Conservation (phyloP, 495 filamentous ascomycete genomes). For the Penicillium daleae region DNA sequence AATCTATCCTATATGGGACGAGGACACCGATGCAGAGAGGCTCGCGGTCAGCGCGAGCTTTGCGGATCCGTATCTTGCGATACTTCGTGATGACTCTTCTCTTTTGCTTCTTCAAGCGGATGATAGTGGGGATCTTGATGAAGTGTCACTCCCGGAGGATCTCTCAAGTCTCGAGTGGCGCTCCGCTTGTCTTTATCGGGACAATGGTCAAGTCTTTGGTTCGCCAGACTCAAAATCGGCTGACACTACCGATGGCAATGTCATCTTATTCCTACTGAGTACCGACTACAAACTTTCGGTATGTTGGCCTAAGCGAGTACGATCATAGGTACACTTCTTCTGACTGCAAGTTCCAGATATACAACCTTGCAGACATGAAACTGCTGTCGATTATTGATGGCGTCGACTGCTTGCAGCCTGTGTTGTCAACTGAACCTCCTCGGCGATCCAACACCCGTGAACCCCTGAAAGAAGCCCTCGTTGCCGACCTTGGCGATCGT, state of each 20-base stretch:
- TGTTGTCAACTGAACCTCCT: constrained; percentile 72
- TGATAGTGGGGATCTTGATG: constrained; percentile 81
- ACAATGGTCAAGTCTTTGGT: constrained; percentile 60
- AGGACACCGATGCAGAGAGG: constrained; percentile 78
- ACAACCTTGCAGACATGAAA: constrained; percentile 42
- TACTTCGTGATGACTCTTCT: constrained; percentile 81
- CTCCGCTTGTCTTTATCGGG: constrained; percentile 77
- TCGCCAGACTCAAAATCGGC: constrained; percentile 44
- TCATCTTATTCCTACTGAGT: constrained; percentile 76
- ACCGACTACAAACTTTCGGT: constrained; percentile 74
- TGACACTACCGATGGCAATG: constrained; percentile 46
- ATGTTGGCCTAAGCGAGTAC: constrained; percentile 30
- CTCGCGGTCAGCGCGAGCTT: constrained; percentile 81
- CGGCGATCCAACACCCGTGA: constrained; percentile 73
- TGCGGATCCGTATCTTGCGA: constrained; percentile 82
- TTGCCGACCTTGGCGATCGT: constrained; percentile 82
- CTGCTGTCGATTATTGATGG: constrained; percentile 56
- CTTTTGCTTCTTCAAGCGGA: constrained; percentile 76
- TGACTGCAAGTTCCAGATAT: constrained; percentile 37
- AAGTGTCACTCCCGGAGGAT: constrained; percentile 64
- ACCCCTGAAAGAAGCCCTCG: constrained; percentile 71
- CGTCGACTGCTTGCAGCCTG: constrained; percentile 75
- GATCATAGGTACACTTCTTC: not conserved
- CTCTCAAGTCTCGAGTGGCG: constrained; percentile 68
- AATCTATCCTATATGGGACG: constrained; percentile 88